Evolutionary conservation across 805 yeast species (phyloP).

Genomic region (Priceomyces castillae): DNA sequence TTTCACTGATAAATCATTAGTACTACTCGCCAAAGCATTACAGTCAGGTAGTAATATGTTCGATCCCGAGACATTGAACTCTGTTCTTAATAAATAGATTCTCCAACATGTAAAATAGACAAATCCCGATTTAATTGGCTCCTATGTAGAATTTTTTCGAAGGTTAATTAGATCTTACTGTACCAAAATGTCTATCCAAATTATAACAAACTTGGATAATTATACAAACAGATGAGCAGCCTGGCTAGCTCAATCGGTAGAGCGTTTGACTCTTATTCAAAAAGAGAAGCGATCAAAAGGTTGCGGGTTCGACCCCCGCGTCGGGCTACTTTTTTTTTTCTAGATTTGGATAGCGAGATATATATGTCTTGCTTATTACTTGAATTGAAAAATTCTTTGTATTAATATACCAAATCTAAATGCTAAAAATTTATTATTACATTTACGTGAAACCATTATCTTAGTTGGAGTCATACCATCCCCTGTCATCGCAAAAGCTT

Average conservation of each 20-base stretch:
- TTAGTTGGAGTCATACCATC: too few species aligned
- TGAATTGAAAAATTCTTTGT: too few species aligned
- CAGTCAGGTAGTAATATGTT: slow-evolving; percentile 60
- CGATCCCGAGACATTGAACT: slow-evolving; percentile 48
- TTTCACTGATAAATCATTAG: slow-evolving; percentile 55
- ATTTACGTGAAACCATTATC: too few species aligned
- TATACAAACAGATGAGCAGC: slow-evolving; percentile 7
- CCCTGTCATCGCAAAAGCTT: too few species aligned
- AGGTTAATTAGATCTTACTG: too few species aligned
- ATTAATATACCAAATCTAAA: too few species aligned
- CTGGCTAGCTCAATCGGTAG: slow-evolving; percentile 16
- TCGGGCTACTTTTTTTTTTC: slow-evolving; percentile 9
- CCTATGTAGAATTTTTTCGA: too few species aligned
- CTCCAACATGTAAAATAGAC: neutral
- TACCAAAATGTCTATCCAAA: neutral
- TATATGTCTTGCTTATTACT: too few species aligned
- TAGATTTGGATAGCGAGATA: neutral
- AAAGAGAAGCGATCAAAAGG: slow-evolving; percentile 14
- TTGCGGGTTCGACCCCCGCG: slow-evolving; percentile 16
- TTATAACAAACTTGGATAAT: neutral
- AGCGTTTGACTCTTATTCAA: slow-evolving; percentile 13
- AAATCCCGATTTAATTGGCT: too few species aligned
- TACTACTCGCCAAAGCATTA: slow-evolving; percentile 53
- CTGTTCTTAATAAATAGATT: slow-evolving; percentile 11
- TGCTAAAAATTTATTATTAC: too few species aligned